phyloP scores from a whole-genome alignment of 169 alveolate genomes.

The Plasmodium falciparum region DNA sequence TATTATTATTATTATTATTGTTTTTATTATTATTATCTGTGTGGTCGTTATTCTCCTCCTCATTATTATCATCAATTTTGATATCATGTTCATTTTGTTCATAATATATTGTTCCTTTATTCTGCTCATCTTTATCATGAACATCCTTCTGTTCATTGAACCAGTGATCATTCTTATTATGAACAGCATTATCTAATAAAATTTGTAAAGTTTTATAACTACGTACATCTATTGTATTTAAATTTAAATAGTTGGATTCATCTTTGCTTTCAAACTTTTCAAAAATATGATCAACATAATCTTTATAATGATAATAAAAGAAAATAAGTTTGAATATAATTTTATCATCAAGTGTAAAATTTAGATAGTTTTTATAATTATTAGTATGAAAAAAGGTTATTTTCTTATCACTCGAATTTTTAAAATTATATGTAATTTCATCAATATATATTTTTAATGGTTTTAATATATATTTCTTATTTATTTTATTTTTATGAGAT shows the following conservation, averaged over 20 bases:
- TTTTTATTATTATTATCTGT: not conserved
- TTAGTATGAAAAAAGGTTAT: conserved; percentile 8
- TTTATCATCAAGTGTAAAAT: conserved; percentile 36
- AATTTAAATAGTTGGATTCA: conserved; percentile 11
- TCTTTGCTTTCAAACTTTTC: not conserved
- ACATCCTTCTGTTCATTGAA: not conserved
- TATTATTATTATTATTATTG: not conserved
- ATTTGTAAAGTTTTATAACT: conserved; percentile 58
- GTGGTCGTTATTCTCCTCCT: not conserved
- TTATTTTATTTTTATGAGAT: not conserved
- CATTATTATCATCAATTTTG: not conserved
- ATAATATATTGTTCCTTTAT: not conserved
- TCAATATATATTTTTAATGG: conserved; percentile 51
- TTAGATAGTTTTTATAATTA: conserved; percentile 22
- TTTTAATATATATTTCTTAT: conserved; percentile 28
- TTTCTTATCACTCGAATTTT: conserved; percentile 24
- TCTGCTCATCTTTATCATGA: not conserved
- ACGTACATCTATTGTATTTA: conserved; percentile 58
- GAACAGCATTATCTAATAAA: conserved; percentile 23
- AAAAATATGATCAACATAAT: conserved; percentile 19
- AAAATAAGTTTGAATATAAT: conserved; percentile 27
- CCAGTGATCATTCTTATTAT: conserved; percentile 1
- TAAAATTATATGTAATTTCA: conserved; percentile 46
- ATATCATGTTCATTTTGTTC: not conserved
- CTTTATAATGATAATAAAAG: conserved; percentile 34